Evolutionary conservation across 164 flowering plant species (phyloP), one percentile per base, ranked within the genome.

Genomic region (Vitis vinifera): DNA sequence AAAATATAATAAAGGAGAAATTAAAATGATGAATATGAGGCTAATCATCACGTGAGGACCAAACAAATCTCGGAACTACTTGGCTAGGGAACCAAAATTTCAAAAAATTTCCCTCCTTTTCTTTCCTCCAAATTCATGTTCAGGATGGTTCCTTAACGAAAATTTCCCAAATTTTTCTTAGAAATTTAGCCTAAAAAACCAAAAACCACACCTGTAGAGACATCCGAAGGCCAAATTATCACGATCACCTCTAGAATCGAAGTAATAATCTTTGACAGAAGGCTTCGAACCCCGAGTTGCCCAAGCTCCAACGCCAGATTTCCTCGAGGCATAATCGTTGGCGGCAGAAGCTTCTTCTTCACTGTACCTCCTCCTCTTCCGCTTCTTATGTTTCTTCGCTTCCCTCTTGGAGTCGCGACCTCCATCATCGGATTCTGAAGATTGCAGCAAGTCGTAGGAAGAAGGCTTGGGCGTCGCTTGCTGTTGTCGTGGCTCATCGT

Each of bases 151-250:
- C 44, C 7, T 37, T 37, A 3, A 37, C 44, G 0, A 37, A 23
- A 37, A 37, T 37, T 37, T 37, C 44, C 44, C 44, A 37, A 37
- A 0, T 37, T 37, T 37, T 37, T 23, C 7, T 37, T 0, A 37
- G 44, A 37, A 37, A 37, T 37, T 37, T 37, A 37, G 7, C 44
- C 7, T 37, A 37, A 37, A 37, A 37, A 37, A 37, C 44, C 44
- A 6, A 16, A 19, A 14, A 63, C 11, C 9, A 8, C 19, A 55
- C 98, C 92, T 91, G 83, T 93, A 93, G 15, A 91, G 79, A 55
- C 70, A 79, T 8, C 97, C 98, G 60, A 89, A 95, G 2, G 86
- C 97, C 80, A 93, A 79, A 80, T 91, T 95, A 73, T 95, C 96
- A 2, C 77, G 89, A 75, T 95, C 98, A 0, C 94, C 96, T 11